Conservation (phyloP, 2,329 filamentous ascomycete species). For the Fusarium sp. region DNA sequence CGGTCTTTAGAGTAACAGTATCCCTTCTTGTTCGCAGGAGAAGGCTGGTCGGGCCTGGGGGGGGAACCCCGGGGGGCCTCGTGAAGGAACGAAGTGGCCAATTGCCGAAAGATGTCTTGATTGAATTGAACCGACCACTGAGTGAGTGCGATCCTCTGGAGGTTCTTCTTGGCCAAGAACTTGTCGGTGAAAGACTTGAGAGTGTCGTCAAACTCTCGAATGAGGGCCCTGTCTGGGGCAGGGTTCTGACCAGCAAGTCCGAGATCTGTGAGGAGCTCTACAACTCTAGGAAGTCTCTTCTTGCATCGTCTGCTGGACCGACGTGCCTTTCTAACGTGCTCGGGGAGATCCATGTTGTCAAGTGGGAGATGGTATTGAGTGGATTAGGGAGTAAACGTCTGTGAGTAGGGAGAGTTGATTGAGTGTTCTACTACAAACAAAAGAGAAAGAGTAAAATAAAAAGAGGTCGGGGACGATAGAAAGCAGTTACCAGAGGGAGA, state of each 20-base stretch:
- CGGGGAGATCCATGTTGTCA: not conserved
- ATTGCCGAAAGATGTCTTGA: not conserved
- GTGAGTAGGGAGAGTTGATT: not conserved
- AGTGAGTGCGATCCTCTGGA: not conserved
- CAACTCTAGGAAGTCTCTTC: not conserved
- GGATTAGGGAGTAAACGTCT: not conserved
- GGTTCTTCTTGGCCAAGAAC: not conserved
- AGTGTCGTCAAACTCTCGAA: not conserved
- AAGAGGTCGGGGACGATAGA: not conserved
- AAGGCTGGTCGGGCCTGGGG: conserved; percentile 20
- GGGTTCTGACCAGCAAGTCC: not conserved
- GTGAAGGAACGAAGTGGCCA: conserved; percentile 14
- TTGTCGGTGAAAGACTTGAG: not conserved
- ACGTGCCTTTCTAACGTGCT: not conserved
- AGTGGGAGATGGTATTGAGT: not conserved
- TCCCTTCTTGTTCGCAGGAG: not conserved
- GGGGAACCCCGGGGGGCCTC: not conserved
- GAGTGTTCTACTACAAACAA: not conserved
- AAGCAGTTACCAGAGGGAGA: not conserved
- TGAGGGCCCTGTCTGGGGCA: not conserved
- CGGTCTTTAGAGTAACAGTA: conserved; percentile 1
- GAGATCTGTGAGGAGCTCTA: not conserved
- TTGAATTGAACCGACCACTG: not conserved
- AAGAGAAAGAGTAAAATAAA: not conserved
- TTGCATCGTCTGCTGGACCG: not conserved